These are phyloP conservation scores for Colletotrichum salicis DNA, from an alignment of 2,329 filamentous ascomycete genomes.

Conservation along the genomic window DNA sequence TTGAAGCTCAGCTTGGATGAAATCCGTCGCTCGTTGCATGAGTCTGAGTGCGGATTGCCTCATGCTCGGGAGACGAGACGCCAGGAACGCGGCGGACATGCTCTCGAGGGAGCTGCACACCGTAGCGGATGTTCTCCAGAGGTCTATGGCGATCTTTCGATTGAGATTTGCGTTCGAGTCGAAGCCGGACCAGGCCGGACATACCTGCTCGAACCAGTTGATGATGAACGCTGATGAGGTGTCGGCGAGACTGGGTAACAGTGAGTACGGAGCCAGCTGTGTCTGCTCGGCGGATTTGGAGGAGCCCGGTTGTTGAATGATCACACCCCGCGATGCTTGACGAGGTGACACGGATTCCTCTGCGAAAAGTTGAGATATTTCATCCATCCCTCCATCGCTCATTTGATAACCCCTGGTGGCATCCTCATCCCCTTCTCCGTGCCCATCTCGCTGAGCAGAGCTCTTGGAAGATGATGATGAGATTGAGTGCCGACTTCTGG, in stretches of 20 bases:
- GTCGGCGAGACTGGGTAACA: conserved; percentile 39
- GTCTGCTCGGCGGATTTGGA: neutral
- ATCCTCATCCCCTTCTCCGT: neutral
- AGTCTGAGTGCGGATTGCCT: conserved; percentile 46
- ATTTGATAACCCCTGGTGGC: neutral
- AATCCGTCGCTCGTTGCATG: conserved; percentile 47
- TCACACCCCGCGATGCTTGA: neutral
- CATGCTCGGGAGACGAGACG: conserved; percentile 48
- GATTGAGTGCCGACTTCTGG: conserved; percentile 1
- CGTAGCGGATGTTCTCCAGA: conserved; percentile 49
- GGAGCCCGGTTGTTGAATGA: neutral
- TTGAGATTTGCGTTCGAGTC: conserved; percentile 53
- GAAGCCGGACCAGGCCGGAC: conserved; percentile 53
- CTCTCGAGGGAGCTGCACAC: conserved; percentile 52
- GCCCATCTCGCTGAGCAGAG: neutral
- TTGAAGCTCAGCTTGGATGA: conserved; percentile 48
- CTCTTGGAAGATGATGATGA: neutral
- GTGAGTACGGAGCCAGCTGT: conserved; percentile 29
- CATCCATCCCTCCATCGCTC: neutral
- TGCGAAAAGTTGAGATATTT: neutral
- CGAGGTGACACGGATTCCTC: neutral
- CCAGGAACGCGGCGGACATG: conserved; percentile 53
- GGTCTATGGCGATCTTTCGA: conserved; percentile 48
- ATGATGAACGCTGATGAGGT: conserved; percentile 47
- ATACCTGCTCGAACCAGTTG: conserved; percentile 54